These are phyloP conservation scores for Populus deltoides DNA, from an alignment of 345 rosid genomes.

Conservation along the genomic window DNA sequence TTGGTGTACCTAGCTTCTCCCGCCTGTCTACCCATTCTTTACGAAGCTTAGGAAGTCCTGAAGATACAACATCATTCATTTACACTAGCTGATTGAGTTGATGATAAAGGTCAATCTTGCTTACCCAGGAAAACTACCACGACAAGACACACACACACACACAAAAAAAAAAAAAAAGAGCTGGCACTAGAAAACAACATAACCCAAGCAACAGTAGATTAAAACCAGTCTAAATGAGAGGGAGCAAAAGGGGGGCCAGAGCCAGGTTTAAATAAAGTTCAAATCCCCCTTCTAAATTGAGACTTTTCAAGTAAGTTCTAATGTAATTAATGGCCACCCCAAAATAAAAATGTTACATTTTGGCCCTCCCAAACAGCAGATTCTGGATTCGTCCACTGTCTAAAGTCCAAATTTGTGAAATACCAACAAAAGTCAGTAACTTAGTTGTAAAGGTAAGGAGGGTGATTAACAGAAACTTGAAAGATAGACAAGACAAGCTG, in stretches of 20 bases:
- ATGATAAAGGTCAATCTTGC: background rate
- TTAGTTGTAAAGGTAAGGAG: background rate
- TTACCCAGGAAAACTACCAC: background rate
- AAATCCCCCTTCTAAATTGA: background rate
- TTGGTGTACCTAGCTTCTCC: conserved; percentile 70
- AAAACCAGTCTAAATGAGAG: background rate
- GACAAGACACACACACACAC: background rate
- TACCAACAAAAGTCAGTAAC: background rate
- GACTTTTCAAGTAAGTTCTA: background rate
- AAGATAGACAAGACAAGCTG: background rate
- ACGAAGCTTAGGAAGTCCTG: conserved; percentile 89
- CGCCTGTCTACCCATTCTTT: conserved; percentile 83
- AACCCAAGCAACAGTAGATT: background rate
- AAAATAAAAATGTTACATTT: background rate
- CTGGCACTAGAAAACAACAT: background rate
- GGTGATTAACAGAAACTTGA: background rate
- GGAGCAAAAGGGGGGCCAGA: too few relatives aligned
- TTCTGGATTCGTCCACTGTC: too few relatives aligned
- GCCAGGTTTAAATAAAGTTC: background rate
- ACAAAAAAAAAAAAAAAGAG: too few relatives aligned
- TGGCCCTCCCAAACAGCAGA: background rate
- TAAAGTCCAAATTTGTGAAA: background rate
- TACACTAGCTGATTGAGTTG: conserved; percentile 7
- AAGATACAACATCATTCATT: conserved; percentile 16
- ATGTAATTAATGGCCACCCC: background rate